phyloP scores from a whole-genome alignment of 2,329 filamentous ascomycete species.

The Plectosphaerella cucumerina region DNA sequence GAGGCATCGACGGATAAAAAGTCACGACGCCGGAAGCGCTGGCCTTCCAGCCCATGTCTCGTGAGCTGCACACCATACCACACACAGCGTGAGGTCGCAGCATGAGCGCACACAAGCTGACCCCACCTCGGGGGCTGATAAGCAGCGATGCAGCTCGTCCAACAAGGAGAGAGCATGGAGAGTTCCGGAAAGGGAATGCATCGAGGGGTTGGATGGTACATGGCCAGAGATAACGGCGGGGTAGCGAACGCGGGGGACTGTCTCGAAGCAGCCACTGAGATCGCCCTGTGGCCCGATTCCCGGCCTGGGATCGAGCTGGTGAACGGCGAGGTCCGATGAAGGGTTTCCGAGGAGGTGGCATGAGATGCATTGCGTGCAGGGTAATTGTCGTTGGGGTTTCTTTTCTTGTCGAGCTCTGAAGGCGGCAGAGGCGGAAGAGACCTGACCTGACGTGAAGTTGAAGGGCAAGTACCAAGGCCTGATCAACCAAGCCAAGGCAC shows the following conservation, averaged over 20 bases:
- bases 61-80: not conserved
- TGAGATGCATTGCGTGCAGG: no score
- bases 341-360: no score
- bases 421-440: no score
- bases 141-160: not conserved
- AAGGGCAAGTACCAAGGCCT: no score
- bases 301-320: not conserved
- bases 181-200: not conserved
- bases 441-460: not conserved
- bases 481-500: no score
- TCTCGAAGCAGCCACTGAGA: conserved; percentile 1
- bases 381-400: no score
- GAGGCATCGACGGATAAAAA: not conserved
- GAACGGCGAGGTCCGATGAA: not conserved
- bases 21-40: no score
- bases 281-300: not conserved
- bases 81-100: not conserved
- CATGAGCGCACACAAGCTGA: not conserved
- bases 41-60: not conserved
- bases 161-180: not conserved
- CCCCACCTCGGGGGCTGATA: conserved; percentile 1
- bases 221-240: conserved; percentile 3
- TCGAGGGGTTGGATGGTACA: not conserved
- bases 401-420: no score
- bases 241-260: conserved; percentile 1